Evolutionary conservation across 2,329 filamentous ascomycete genomes (phyloP), one percentile per base, ranked within the genome.

Genomic region (Fonsecaea pugnacius): DNA sequence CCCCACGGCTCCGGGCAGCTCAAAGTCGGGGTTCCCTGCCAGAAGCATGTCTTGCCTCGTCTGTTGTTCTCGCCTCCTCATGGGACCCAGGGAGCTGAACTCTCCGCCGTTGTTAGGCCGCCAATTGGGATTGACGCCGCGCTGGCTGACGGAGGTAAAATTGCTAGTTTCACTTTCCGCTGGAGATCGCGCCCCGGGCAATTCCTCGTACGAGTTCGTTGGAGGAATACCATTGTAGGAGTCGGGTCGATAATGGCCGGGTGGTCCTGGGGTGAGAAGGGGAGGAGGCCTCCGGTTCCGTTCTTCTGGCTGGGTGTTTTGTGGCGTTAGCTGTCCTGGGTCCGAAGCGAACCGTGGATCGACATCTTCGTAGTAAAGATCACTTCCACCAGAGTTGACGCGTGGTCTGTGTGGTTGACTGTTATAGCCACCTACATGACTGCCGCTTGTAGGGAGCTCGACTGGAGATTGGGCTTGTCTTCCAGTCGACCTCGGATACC

Each of bases 71-170:
- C 78, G 79, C 61, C 78, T 73, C 72, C 79, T 70, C 70, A 78
- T 69, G 76, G 81, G 70, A 72, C 80, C 70, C 78, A 79, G 69
- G 66, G 69, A 71, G 73, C 70, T 69, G 70, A 73, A 68, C 56
- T 73, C 69, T 9, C 63, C 68, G 3, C 83, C 79, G 33, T 67
- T 65, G 18, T 82, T 80, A 2, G 85, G 86, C 67, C 90, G 86
- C 93, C 94, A 97, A 65, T 89, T 88, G 6, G 93, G 94, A 75
- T 97, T 97, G 60, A 97, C 81, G 1, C 91, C 90, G 36, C 94
- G 86, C 77, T 97, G 92, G 0, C 90, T 94, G 52, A 98, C 89
- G 10, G 91, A 95, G 1, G 94, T 97, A 77, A 96, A 97, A 71
- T 90, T 91, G 52, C 89, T 94, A 27, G 87, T 85, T 73, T 96